Conservation (phyloP, 1,284 basidiomycete species). For the Microbotryomycetes sp. region DNA sequence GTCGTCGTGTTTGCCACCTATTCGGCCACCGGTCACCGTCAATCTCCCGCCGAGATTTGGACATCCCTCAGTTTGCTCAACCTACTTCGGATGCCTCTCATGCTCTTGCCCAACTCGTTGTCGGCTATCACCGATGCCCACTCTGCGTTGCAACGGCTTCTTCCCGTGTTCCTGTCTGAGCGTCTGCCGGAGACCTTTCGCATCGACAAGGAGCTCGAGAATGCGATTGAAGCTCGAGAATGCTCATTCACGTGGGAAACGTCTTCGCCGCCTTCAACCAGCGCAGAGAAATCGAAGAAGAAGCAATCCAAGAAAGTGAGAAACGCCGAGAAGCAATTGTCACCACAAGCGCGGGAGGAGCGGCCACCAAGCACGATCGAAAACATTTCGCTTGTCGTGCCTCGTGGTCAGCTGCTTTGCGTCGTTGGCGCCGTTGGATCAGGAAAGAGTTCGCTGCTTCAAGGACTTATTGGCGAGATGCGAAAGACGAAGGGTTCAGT, state of each 20-base stretch:
- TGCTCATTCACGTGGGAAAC: conserved; percentile 61
- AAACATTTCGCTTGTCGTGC: conserved; percentile 50
- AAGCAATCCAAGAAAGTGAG: conserved; percentile 34
- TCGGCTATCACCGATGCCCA: conserved; percentile 56
- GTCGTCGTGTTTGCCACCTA: conserved; percentile 31
- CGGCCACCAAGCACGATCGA: conserved; percentile 47
- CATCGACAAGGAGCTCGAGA: conserved; percentile 47
- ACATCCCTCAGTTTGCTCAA: conserved; percentile 9
- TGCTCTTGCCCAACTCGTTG: conserved; percentile 60
- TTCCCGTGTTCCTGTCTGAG: conserved; percentile 54
- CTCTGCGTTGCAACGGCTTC: conserved; percentile 7
- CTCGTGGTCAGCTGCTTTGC: conserved; percentile 53
- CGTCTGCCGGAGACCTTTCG: conserved; percentile 44
- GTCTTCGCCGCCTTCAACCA: conserved; percentile 35
- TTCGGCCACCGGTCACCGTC: conserved; percentile 47
- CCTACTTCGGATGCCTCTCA: conserved; percentile 39
- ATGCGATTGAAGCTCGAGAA: conserved; percentile 51
- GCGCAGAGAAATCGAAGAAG: conserved; percentile 37
- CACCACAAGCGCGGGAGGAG: conserved; percentile 21
- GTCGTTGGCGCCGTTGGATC: conserved; percentile 59
- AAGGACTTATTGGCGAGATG: conserved; percentile 68
- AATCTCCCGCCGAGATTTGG: conserved; percentile 47
- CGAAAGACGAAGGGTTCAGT: conserved; percentile 50
- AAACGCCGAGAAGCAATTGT: conserved; percentile 27
- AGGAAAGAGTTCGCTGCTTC: conserved; percentile 56